Evolutionary conservation across 306 rosid genomes (phyloP).

Genomic region (Citrullus colocynthis): DNA sequence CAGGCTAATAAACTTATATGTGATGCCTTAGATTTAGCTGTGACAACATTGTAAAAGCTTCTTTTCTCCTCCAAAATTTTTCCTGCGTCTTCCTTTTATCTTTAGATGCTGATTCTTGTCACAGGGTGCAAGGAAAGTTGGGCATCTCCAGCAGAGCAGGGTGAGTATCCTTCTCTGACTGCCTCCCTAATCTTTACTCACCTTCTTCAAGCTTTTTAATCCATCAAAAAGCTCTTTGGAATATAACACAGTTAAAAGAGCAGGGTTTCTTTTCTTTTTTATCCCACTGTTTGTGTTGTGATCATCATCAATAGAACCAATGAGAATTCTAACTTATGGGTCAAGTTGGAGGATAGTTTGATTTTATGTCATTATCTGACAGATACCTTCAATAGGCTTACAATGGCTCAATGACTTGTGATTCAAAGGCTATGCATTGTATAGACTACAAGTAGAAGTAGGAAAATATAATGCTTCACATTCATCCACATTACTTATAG

Average conservation of each 20-base stretch:
- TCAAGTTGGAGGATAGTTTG: not conserved
- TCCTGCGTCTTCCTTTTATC: slow-evolving; percentile 19
- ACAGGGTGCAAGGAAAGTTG: slow-evolving; percentile 44
- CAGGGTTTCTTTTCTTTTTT: not conserved
- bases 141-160: slow-evolving; percentile 24
- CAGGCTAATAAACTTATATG: not conserved
- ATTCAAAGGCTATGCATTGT: not conserved
- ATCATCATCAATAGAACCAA: not conserved
- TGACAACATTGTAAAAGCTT: slow-evolving; percentile 34
- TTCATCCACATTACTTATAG: not conserved
- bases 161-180: slow-evolving; percentile 11
- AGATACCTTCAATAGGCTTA: not conserved
- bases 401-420: not conserved
- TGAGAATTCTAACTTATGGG: not conserved
- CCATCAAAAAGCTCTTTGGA: not conserved
- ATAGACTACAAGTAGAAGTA: not conserved
- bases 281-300: not conserved
- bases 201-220: not conserved
- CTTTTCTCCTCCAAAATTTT: slow-evolving; percentile 25
- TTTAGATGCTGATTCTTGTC: slow-evolving; percentile 40
- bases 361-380: not conserved
- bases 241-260: slow-evolving; percentile 1
- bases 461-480: not conserved
- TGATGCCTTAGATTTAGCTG: slow-evolving; percentile 21
- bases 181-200: not conserved